These are phyloP conservation scores for Chlamydomonas reinhardtii DNA, from an alignment of 163 green algal species.

Conservation along the genomic window DNA sequence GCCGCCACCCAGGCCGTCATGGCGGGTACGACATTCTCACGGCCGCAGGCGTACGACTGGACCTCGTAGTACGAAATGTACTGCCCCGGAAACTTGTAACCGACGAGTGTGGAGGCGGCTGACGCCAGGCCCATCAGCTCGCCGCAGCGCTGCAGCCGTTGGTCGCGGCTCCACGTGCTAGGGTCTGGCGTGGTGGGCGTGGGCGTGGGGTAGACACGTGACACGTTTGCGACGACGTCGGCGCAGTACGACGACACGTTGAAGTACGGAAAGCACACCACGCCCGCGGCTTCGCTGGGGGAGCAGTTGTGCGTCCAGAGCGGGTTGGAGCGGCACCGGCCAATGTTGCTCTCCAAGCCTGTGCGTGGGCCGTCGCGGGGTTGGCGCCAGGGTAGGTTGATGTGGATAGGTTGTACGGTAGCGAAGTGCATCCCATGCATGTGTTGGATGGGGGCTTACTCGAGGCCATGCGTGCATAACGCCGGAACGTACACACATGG, in stretches of 20 bases:
- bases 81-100: not conserved
- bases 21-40: no score
- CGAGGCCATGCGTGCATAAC: no score
- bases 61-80: not conserved
- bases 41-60: not conserved
- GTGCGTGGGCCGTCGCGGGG: no score
- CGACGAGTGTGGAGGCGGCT: not conserved
- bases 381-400: no score
- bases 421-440: no score
- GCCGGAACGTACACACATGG: no score
- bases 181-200: not conserved
- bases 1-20: not conserved
- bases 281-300: not conserved
- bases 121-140: not conserved
- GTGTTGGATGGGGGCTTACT: no score
- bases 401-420: no score
- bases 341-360: not conserved
- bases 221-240: not conserved
- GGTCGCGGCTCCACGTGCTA: not conserved
- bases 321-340: not conserved
- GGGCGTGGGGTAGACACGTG: not conserved
- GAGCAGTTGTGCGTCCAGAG: not conserved
- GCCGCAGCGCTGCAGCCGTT: not conserved
- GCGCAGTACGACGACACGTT: not conserved
- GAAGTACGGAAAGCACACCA: not conserved